Evolutionary conservation across 768 basidiomycete species (phyloP).

Genomic region (Termitomyces sp.): DNA sequence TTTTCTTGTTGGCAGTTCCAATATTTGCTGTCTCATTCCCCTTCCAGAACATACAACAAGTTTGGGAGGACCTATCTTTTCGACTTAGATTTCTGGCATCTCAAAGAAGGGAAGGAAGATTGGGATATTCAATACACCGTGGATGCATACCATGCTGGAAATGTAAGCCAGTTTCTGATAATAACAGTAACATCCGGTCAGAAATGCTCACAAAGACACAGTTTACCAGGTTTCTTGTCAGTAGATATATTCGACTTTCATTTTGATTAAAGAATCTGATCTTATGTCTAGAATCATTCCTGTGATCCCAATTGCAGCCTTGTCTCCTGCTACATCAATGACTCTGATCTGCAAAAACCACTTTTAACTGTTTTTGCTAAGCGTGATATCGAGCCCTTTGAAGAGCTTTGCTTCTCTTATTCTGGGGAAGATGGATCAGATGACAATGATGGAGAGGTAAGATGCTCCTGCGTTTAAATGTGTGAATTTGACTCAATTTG

Average conservation of each 20-base stretch:
- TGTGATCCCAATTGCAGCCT: slow-evolving; percentile 82
- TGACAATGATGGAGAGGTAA: slow-evolving; percentile 23
- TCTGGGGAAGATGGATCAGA: slow-evolving; percentile 34
- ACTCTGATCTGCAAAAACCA: slow-evolving; percentile 65
- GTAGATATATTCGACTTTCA: slow-evolving; percentile 14
- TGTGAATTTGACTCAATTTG: not conserved
- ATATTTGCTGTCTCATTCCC: slow-evolving; percentile 2
- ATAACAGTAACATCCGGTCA: not conserved
- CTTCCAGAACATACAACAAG: slow-evolving; percentile 60
- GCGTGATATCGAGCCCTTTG: slow-evolving; percentile 53
- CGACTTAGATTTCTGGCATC: slow-evolving; percentile 72
- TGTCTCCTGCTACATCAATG: slow-evolving; percentile 74
- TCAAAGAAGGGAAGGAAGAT: slow-evolving; percentile 32
- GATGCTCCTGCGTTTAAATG: not conserved
- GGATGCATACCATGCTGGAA: slow-evolving; percentile 86
- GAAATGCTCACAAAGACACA: slow-evolving; percentile 20
- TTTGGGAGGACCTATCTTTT: slow-evolving; percentile 78
- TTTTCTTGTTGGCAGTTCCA: slow-evolving; percentile 2
- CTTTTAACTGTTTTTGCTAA: slow-evolving; percentile 61
- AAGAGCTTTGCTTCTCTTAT: slow-evolving; percentile 80
- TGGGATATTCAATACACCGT: slow-evolving; percentile 50
- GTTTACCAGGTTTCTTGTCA: slow-evolving; percentile 89
- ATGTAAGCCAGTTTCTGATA: slow-evolving; percentile 41
- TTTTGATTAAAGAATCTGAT: not conserved
- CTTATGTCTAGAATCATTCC: slow-evolving; percentile 67